phyloP scores from a whole-genome alignment of 495 filamentous ascomycete genomes.

The Halenospora varia region DNA sequence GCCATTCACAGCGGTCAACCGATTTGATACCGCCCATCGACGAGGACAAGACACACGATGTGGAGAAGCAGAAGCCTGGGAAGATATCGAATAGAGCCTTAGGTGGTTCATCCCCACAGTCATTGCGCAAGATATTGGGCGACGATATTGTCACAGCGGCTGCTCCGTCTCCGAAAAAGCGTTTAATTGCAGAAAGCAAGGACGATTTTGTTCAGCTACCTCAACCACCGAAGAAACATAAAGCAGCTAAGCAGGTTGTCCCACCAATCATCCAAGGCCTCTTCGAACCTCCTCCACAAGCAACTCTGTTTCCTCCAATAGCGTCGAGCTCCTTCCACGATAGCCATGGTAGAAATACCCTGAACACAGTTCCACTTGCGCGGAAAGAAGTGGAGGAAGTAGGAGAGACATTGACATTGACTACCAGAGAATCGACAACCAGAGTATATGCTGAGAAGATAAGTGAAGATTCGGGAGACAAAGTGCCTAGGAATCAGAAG shows the following conservation, averaged over 20 bases:
- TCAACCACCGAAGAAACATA: conserved; percentile 51
- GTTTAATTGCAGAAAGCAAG: conserved; percentile 37
- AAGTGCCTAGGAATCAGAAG: conserved; percentile 6
- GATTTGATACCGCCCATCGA: conserved; percentile 6
- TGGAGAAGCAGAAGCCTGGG: conserved; percentile 7
- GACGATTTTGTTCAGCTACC: conserved; percentile 53
- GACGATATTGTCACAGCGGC: conserved; percentile 31
- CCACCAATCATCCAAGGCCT: conserved; percentile 69
- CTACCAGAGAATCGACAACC: too few species aligned
- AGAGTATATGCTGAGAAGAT: too few species aligned
- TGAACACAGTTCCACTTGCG: conserved; percentile 27
- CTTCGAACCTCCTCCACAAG: conserved; percentile 71
- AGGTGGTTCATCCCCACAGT: conserved; percentile 32
- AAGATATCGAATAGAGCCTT: conserved; percentile 4
- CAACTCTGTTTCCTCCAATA: conserved; percentile 69
- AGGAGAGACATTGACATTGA: neutral
- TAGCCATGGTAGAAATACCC: conserved; percentile 32
- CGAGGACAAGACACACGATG: conserved; percentile 10
- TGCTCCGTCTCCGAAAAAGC: conserved; percentile 42
- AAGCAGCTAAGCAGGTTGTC: conserved; percentile 45
- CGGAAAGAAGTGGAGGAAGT: conserved; percentile 8
- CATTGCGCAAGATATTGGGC: conserved; percentile 43
- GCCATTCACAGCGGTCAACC: neutral
- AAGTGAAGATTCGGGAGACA: neutral
- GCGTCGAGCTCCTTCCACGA: conserved; percentile 48